A percentile compares a stretch with the other conserved stretches of the same genome.
Conservation (phyloP, 495 filamentous ascomycete genomes). For the Evansstolkia leycettana region DNA sequence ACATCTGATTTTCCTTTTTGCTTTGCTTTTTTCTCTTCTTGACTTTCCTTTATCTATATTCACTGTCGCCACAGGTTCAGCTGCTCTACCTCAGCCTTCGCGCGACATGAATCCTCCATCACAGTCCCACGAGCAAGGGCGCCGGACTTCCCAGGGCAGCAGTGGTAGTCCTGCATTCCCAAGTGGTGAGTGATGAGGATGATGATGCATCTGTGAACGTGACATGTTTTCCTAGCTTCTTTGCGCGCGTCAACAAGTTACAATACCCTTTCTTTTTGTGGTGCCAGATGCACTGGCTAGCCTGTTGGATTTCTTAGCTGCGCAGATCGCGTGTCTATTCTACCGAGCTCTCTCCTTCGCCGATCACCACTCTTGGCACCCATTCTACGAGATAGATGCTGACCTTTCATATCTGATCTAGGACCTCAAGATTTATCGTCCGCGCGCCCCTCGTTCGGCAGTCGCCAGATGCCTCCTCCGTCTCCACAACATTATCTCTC, state of each 20-base stretch:
- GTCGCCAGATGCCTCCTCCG: constrained; percentile 47
- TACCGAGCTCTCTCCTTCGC: too few species aligned
- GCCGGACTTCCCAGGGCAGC: constrained; percentile 25
- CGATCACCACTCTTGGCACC: too few species aligned
- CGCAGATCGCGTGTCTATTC: not conserved
- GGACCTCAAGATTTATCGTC: constrained; percentile 22
- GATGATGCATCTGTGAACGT: too few species aligned
- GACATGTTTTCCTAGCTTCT: too few species aligned
- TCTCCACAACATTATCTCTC: constrained; percentile 41
- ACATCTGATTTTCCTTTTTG: not conserved
- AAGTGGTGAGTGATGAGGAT: constrained; percentile 18
- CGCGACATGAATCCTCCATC: constrained; percentile 25
- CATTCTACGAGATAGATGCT: not conserved
- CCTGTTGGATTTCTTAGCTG: too few species aligned
- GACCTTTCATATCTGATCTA: constrained; percentile 3
- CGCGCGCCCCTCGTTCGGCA: constrained; percentile 35
- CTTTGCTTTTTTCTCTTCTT: constrained; percentile 1
- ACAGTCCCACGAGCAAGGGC: constrained; percentile 17
- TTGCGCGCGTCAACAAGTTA: too few species aligned
- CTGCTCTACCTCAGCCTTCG: not conserved
- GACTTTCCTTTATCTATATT: not conserved
- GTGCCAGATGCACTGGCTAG: too few species aligned
- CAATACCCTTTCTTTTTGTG: too few species aligned
- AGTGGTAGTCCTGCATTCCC: constrained; percentile 23
- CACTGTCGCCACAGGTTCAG: not conserved